Evolutionary conservation across 306 rosid species (phyloP), one percentile per base, ranked within the genome.

Genomic region (Psophocarpus tetragonolobus): DNA sequence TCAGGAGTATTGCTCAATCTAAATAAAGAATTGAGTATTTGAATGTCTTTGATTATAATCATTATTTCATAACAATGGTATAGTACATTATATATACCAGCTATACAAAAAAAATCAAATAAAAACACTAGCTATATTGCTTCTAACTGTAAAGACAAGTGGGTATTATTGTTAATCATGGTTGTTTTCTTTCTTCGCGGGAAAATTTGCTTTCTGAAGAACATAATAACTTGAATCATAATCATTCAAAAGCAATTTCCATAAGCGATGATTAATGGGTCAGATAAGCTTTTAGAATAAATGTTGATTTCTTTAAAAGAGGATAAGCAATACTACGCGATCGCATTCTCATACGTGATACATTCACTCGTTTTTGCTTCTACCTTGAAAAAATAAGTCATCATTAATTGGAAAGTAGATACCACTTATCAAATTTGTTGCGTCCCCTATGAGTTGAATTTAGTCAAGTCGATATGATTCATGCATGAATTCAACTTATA

Each of bases 151-250:
- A 0, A 23, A 41, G 14, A 47, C n/a, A 44, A 44, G 10, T 29
- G 35, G 3, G 36, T 74, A 60, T 18, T 61, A 68, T 17, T 27
- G 38, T 44, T 44, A 42, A 18, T 75, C 15, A 61, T 61, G 48
- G 53, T 60, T 6, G 33, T 15, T 44, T 61, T 62, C 12, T 18
- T 44, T 18, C 62, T 2, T 30, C 3, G 1, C 39, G 36, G 56
- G 26, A 38, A 73, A 57, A 56, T 13, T 57, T 39, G 26, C 67
- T 57, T 36, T 26, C 26, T 57, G 5, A n/a, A 58, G 17, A 62
- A 45, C 72, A 41, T 45, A 23, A 75, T 63, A 14, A 64, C 64
- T 47, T 63, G 26, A 48, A 38, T 30, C 50, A n/a, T 41, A 68
- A 78, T 68, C 69, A 33, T 41, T 29, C 20, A 14, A 57, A 30